Evolutionary conservation across 768 basidiomycete genomes (phyloP), one percentile per base, ranked within the genome.

Genomic region (Lentinula edodes): DNA sequence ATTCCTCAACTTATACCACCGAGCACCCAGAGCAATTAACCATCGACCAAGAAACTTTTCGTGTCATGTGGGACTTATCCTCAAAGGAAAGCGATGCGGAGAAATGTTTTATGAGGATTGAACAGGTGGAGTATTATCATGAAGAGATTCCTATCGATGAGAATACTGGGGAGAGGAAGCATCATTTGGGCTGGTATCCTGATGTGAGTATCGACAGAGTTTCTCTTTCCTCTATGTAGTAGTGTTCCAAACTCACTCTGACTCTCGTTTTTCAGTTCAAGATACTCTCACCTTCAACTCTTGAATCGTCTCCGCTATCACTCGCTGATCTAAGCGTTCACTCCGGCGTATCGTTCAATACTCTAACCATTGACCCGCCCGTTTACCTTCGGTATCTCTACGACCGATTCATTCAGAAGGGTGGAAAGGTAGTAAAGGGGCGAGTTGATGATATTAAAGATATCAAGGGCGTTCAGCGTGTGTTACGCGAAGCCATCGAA

Each of bases 351-450:
- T 69, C 78, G 0, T 88, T 90, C 72, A 79, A 76, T 13, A 88
- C 88, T 0, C 63, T 91, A 43, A 85, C 82, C 8, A 82, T 90
- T 63, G 85, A 92, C 69, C 78, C 83, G 0, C 79, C 85, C 0
- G 67, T 73, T 4, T 92, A 91, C 67, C 72, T 90, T 58, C 75
- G 81, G 18, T 91, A 88, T 72, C 81, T 93, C 3, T 70, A 84
- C 35, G 66, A 77, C 2, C 83, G 82, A 6, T 87, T 92, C 70
- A 71, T 83, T 15, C 69, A 74, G 0, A 66, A 66, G 4, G 88
- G 88, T n/a, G 89, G 89, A 0, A 68, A 66, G 0, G 72, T 81
- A 20, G 73, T 81, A 6, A 82, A 82, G 1, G 75, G 71, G 5
- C 70, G 76, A 6, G 72, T 89, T 0, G 84, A 87, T 62, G 87